Conservation (phyloP, 2,329 filamentous ascomycete genomes). For the Orbilia javanica region DNA sequence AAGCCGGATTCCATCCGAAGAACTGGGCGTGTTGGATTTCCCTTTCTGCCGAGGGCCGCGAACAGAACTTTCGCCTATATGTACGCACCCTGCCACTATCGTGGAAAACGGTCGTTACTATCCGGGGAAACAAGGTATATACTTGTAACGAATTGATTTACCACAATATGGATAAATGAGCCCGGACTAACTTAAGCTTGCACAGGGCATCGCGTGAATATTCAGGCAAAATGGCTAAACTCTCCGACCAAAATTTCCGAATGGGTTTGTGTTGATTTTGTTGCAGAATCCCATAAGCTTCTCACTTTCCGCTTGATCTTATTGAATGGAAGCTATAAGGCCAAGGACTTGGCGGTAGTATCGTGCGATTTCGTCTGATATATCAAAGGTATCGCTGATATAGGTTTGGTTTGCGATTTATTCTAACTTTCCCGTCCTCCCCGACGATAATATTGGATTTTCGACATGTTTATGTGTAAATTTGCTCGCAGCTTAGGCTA, state of each 20-base stretch:
- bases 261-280: constrained; percentile 15
- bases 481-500: too few species aligned
- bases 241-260: constrained; percentile 40
- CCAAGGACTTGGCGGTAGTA: constrained; percentile 1
- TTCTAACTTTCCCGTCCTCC: constrained; percentile 10
- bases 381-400: background rate
- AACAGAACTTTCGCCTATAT: constrained; percentile 41
- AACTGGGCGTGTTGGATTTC: background rate
- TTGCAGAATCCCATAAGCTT: background rate
- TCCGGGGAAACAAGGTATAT: constrained; percentile 53
- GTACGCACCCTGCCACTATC: background rate
- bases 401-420: background rate
- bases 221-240: constrained; percentile 57
- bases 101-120: constrained; percentile 52
- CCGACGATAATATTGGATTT: background rate
- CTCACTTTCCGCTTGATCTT: background rate
- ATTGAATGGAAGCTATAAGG: background rate
- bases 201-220: constrained; percentile 20
- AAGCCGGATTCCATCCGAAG: constrained; percentile 8
- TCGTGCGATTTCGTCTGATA: background rate
- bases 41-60: constrained; percentile 14
- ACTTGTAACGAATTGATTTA: constrained; percentile 1
- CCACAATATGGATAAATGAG: constrained; percentile 39
- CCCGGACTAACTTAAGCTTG: constrained; percentile 1
- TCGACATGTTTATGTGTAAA: too few species aligned